Evolutionary conservation across 345 rosid genomes (phyloP).

Genomic region (Aurinia saxatilis): DNA sequence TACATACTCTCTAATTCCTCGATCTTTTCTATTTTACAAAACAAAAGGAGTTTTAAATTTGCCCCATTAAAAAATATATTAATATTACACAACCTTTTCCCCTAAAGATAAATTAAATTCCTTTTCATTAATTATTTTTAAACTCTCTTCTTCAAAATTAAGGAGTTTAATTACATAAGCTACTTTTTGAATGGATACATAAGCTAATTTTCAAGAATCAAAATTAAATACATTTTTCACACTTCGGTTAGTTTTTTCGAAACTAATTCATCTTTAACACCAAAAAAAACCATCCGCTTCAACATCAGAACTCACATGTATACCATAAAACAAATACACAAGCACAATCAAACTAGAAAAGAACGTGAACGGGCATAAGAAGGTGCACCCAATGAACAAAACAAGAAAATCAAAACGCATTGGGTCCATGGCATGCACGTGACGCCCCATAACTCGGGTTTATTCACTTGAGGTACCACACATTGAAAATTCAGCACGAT

Average conservation of each 20-base stretch:
- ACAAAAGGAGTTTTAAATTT: not conserved
- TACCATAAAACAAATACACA: conserved; percentile 70
- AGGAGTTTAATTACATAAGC: conserved; percentile 16
- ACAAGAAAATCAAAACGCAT: conserved; percentile 66
- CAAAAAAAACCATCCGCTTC: conserved; percentile 40
- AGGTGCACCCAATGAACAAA: conserved; percentile 60
- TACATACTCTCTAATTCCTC: not conserved
- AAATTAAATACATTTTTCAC: conserved; percentile 23
- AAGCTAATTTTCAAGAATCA: not conserved
- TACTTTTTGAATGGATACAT: too few relatives aligned
- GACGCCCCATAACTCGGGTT: conserved; percentile 86
- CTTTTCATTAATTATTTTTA: not conserved
- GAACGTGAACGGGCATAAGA: conserved; percentile 67
- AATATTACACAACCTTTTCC: not conserved
- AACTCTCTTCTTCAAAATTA: not conserved
- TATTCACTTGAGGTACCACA: conserved; percentile 54
- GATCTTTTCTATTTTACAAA: not conserved
- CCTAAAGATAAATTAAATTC: not conserved
- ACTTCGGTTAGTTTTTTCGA: conserved; percentile 39
- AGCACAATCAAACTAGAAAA: conserved; percentile 57
- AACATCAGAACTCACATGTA: conserved; percentile 87
- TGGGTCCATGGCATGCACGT: conserved; percentile 95
- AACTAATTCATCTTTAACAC: conserved; percentile 36
- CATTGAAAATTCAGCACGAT: conserved; percentile 41
- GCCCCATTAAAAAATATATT: not conserved